These are phyloP conservation scores for Phytophthora pinifolia DNA, from an alignment of 352 stramenopile species.

Conservation along the genomic window DNA sequence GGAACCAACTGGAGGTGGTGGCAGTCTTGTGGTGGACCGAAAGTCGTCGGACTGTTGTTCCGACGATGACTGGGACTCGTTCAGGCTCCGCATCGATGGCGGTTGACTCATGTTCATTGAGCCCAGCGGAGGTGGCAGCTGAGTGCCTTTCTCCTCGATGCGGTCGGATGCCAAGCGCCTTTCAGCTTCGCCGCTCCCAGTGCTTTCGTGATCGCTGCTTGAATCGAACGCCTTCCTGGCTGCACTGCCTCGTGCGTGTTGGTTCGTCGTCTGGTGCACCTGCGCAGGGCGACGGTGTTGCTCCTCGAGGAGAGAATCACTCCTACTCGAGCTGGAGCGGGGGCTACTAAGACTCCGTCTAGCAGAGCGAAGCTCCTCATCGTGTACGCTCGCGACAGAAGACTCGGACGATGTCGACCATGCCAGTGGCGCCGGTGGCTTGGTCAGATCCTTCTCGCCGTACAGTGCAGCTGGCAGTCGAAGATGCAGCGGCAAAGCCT, in stretches of 20 bases:
- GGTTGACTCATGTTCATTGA: constrained; percentile 53
- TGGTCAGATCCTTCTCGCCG: constrained; percentile 38
- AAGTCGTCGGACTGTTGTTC: not conserved
- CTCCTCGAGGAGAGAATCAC: constrained; percentile 16
- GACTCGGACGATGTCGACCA: constrained; percentile 32
- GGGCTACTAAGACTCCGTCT: constrained; percentile 7
- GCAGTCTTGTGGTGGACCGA: constrained; percentile 7
- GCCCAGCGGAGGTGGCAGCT: constrained; percentile 37
- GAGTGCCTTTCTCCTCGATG: constrained; percentile 27
- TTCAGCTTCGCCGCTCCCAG: not conserved
- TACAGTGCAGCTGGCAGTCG: constrained; percentile 38
- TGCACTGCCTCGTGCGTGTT: not conserved
- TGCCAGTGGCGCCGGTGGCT: constrained; percentile 35
- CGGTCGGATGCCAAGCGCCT: constrained; percentile 19
- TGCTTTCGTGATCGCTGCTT: constrained; percentile 13
- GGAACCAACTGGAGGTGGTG: constrained; percentile 28
- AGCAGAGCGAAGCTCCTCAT: not conserved
- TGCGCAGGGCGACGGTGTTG: not conserved
- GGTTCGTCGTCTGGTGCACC: not conserved
- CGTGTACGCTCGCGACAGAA: constrained; percentile 17
- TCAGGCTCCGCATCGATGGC: constrained; percentile 14
- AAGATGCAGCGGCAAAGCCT: constrained; percentile 48
- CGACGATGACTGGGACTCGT: constrained; percentile 8
- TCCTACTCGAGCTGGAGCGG: constrained; percentile 16
- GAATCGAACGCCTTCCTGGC: constrained; percentile 1